Evolutionary conservation across 352 stramenopile genomes (phyloP), one percentile per base, ranked within the genome.

Genomic region (Phytophthora ramorum): DNA sequence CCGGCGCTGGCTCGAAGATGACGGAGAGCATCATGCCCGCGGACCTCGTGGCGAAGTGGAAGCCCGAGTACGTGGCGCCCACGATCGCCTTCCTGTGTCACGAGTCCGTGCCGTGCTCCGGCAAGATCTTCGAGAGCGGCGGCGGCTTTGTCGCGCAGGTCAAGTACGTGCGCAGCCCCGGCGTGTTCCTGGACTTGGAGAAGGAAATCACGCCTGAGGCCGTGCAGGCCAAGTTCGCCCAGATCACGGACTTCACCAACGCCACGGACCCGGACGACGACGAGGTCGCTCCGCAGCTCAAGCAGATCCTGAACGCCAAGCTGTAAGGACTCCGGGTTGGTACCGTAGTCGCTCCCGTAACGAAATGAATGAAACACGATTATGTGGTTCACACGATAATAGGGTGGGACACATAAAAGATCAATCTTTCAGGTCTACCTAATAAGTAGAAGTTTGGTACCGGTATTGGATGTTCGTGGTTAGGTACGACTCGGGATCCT

Each of bases 11-110:
- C 40, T 96, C 87, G 48, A 83, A 86, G 71, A 97, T 97, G 89
- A 97, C 91, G 26, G 87, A 80, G 28, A 90, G 80, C 4, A 57
- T 97, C 47, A 92, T 97, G 80, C 90, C 85, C 7, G 69, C 85
- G 19, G 90, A 96, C 44, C 71, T 95, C 28, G 81, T 96, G 50
- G 73, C 90, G 22, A 82, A 83, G 51, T 93, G 89, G 79, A 95
- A 93, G 75, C 91, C 90, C 7, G 91, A 97, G 66, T 95, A 93
- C 64, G 89, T 97, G 6, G 89, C 90, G 7, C 91, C 91, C 24
- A 92, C 85, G 20, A 86, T 97, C 55, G 89, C 76, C 24, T 97
- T 84, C 75, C 70, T 97, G 28, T 91, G 81, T 64, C 90, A 97
- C 71, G 89, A 96, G 58, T 89, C 78, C 12, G 86, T 90, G 45